Evolutionary conservation across 2,329 filamentous ascomycete genomes (phyloP), one percentile per base, ranked within the genome.

Genomic region (Biscogniauxia mediterranea): DNA sequence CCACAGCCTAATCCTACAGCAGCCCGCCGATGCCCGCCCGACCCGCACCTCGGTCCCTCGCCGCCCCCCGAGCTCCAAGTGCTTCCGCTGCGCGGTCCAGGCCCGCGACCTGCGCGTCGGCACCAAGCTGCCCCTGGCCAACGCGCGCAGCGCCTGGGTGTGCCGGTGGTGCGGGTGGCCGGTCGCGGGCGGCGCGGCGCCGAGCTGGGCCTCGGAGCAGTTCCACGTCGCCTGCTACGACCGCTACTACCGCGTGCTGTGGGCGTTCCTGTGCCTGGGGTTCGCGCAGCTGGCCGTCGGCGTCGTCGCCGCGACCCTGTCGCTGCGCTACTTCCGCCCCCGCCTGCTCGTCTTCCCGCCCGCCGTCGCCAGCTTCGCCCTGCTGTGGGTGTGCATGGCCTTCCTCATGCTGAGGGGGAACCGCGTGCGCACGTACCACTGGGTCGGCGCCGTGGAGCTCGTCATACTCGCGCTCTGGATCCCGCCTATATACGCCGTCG

Each of bases 121-220:
- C 5, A 66, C 67, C n/a, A 71, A 68, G 64, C 72, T 79, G n/a
- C 66, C 66, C 0, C 70, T 81, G 51, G 78, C 71, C 5, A 77
- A 76, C 52, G 66, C 68, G 19, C 64, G 67, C 9, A 67, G 63
- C 4, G 72, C 75, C 26, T 80, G 74, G 71, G 71, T 78, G 11
- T 82, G 80, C 52, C 74, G 79, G 6, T 81, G 78, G 73, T 81
- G 80, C 66, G 79, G 79, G 0, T 74, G 70, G 61, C 79, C 79
- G 7, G 70, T 80, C 32, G 64, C 68, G 5, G 61, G 62, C 4
- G 68, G 38, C 7, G 38, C 15, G 13, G 6, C 68, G 25, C 61
- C 68, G 11, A 73, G 73, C 8, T 73, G 68, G 64, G 72, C 73
- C 6, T 71, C 75, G 56, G 70, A 74, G 32, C 75, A 80, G 67